Conservation (phyloP, 345 rosid genomes). For the Pelargonium nanum region DNA sequence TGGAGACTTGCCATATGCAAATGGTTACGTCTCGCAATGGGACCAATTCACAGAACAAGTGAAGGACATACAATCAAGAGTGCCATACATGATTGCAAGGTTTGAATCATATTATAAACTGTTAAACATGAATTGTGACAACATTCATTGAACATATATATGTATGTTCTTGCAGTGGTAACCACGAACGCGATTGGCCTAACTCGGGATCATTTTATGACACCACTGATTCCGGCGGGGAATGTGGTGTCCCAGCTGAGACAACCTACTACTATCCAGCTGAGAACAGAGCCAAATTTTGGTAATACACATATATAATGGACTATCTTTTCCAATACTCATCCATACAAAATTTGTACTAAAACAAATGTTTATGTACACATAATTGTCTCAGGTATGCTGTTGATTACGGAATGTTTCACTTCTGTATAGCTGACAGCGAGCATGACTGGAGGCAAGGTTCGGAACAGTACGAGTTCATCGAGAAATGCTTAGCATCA, state of each 20-base stretch:
- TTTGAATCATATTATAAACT: slow-evolving; percentile 12
- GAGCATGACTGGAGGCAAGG: slow-evolving; percentile 89
- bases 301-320: too few species aligned
- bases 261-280: slow-evolving; percentile 41
- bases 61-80: slow-evolving; percentile 54
- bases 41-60: slow-evolving; percentile 82
- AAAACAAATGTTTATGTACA: too few species aligned
- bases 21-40: slow-evolving; percentile 78
- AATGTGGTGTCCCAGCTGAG: slow-evolving; percentile 45
- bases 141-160: too few species aligned
- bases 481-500: slow-evolving; percentile 56
- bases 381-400: slow-evolving; percentile 33
- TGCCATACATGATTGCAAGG: slow-evolving; percentile 78
- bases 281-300: slow-evolving; percentile 53
- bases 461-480: slow-evolving; percentile 52
- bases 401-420: slow-evolving; percentile 74
- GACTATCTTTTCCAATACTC: too few species aligned
- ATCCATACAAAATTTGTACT: too few species aligned
- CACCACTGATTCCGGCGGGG: slow-evolving; percentile 41
- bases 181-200: slow-evolving; percentile 81
- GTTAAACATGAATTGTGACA: too few species aligned
- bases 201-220: slow-evolving; percentile 53
- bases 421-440: slow-evolving; percentile 61
- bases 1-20: slow-evolving; percentile 59
- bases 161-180: slow-evolving; percentile 52